Evolutionary conservation across 2,329 filamentous ascomycete species (phyloP).

Genomic region (Penicillium sp.): DNA sequence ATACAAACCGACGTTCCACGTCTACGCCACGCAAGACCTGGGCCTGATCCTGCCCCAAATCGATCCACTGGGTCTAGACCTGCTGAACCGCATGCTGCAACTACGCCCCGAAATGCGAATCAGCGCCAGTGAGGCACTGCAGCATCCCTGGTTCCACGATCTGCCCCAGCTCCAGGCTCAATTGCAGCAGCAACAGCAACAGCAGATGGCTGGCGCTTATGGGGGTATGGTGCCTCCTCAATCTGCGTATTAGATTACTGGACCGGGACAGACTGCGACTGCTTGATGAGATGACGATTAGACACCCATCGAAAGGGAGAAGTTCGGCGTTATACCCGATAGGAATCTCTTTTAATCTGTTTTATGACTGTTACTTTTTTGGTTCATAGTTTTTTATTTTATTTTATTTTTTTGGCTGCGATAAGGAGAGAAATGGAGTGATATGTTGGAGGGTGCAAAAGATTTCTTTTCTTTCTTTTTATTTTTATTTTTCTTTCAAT

Average conservation of each 20-base stretch:
- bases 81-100: slow-evolving; percentile 89
- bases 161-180: slow-evolving; percentile 60
- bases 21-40: slow-evolving; percentile 91
- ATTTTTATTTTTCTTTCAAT: no score
- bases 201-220: slow-evolving; percentile 44
- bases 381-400: slow-evolving; percentile 7
- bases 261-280: neutral
- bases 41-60: slow-evolving; percentile 86
- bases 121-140: slow-evolving; percentile 81
- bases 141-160: slow-evolving; percentile 89
- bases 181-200: slow-evolving; percentile 47
- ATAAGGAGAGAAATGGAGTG: neutral
- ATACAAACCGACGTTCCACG: slow-evolving; percentile 93
- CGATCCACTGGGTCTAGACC: slow-evolving; percentile 81
- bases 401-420: neutral
- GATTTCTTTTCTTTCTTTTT: neutral
- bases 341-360: slow-evolving; percentile 17
- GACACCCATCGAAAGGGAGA: slow-evolving; percentile 34
- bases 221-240: slow-evolving; percentile 44
- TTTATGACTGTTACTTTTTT: slow-evolving; percentile 2
- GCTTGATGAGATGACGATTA: slow-evolving; percentile 35
- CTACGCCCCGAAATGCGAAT: slow-evolving; percentile 89
- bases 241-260: slow-evolving; percentile 34
- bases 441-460: neutral
- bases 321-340: slow-evolving; percentile 37